Conservation (phyloP, 2,329 filamentous ascomycete genomes). For the Venturia pyrina region DNA sequence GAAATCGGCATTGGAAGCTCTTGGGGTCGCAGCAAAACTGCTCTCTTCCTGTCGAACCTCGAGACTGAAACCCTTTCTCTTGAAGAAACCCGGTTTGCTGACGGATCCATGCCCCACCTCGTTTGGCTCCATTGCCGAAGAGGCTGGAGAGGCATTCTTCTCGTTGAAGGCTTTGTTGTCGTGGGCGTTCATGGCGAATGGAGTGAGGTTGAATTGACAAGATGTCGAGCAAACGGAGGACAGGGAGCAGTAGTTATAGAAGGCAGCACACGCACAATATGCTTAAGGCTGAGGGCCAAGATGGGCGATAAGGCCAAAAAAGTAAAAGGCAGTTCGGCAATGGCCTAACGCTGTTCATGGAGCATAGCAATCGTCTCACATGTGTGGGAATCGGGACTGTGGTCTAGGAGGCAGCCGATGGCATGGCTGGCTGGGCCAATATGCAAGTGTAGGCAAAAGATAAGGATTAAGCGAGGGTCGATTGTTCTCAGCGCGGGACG, state of each 20-base stretch:
- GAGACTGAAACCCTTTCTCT: slow-evolving; percentile 20
- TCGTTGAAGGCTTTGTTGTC: slow-evolving; percentile 15
- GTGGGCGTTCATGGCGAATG: slow-evolving; percentile 14
- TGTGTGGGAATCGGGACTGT: background rate
- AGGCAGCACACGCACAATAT: background rate
- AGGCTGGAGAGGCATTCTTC: slow-evolving; percentile 18
- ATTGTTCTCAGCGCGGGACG: background rate
- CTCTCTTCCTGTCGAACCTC: slow-evolving; percentile 25
- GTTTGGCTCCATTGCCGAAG: slow-evolving; percentile 18
- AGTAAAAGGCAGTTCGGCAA: background rate
- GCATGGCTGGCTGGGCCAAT: slow-evolving; percentile 1
- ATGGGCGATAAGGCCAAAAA: slow-evolving; percentile 9
- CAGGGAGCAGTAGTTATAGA: background rate
- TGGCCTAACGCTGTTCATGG: background rate
- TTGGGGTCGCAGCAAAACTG: slow-evolving; percentile 24
- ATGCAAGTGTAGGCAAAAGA: background rate
- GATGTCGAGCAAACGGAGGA: background rate
- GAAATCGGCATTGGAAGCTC: slow-evolving; percentile 28
- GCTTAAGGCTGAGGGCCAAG: slow-evolving; percentile 1
- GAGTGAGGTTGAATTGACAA: background rate
- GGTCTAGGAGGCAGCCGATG: background rate
- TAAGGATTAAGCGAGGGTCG: slow-evolving; percentile 2
- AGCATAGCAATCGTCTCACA: background rate
- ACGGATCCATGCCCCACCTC: slow-evolving; percentile 18
- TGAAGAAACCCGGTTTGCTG: slow-evolving; percentile 9